These are phyloP conservation scores for Dissophora globulifera DNA, from an alignment of 192 early-diverging fungal genomes.

Conservation along the genomic window DNA sequence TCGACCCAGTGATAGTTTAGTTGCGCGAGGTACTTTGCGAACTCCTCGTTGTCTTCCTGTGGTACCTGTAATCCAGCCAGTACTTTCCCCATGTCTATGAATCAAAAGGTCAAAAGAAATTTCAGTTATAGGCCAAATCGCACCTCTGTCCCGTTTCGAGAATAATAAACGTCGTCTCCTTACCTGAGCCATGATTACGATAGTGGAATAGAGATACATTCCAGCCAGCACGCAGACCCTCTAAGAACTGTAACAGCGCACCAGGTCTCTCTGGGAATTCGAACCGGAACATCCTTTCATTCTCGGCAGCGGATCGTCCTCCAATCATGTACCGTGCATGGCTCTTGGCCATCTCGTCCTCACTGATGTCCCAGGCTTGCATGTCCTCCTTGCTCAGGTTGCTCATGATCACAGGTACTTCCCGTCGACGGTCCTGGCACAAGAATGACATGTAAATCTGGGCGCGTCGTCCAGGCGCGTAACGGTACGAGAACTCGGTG, in stretches of 20 bases:
- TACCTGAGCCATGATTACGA: conserved; percentile 91
- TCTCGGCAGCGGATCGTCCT: conserved; percentile 77
- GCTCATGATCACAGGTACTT: conserved; percentile 76
- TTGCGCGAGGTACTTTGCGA: conserved; percentile 82
- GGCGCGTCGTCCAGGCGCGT: conserved; percentile 61
- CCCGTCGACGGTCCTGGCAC: conserved; percentile 74
- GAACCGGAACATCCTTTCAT: conserved; percentile 94
- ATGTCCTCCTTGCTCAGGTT: conserved; percentile 70
- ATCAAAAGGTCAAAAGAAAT: neutral
- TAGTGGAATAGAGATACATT: conserved; percentile 96
- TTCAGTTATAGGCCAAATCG: too few species aligned
- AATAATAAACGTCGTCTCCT: neutral
- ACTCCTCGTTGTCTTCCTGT: conserved; percentile 63
- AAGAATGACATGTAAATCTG: conserved; percentile 92
- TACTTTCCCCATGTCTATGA: conserved; percentile 92
- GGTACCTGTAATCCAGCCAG: conserved; percentile 95
- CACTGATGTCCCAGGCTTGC: conserved; percentile 83
- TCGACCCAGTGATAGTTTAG: conserved; percentile 90
- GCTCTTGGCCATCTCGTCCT: conserved; percentile 96
- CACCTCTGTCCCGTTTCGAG: neutral
- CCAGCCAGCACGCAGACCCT: conserved; percentile 71
- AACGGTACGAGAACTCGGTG: conserved; percentile 91
- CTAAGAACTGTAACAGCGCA: conserved; percentile 88
- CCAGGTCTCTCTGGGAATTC: conserved; percentile 97
- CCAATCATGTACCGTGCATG: conserved; percentile 96